Base-by-base conservation (phyloP, 2,329 filamentous ascomycete species). In the Aspergillus aculeatus region DNA sequence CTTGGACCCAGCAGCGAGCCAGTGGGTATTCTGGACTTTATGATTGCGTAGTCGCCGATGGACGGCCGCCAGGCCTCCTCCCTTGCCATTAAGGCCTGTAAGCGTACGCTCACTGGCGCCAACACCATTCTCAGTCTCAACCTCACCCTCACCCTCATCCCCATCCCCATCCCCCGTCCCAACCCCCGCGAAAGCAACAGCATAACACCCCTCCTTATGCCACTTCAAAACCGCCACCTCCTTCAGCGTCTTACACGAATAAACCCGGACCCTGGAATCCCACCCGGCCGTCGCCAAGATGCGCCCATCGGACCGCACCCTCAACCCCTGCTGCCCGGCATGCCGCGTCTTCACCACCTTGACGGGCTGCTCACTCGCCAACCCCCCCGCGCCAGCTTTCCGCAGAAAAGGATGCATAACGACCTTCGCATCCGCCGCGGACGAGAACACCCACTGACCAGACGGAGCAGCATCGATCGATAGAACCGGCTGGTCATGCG, bases 151-250 rank as follows among this genome's bases (percentile, higher is more conserved):
- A 23, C 12, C 23, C 16, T 19, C 21, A 12, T 7, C 16, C 24
- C 10, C 2, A 12, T 31, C 38, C 10, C 24, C 31, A 21, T 10
- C 51, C 16, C 21, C 23, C 12, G 10, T 4, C 11, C n/a, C n/a
- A 2, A 84, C 66, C 2, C 77, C 68, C 0, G 82, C 88, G 78
- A 98, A 96, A 0, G 86, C 88, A 19, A 91, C 83, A 3, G 91
- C 85, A 77, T 95, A 97, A 64, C 91, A 93, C 1, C 93, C 93
- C 32, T 90, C 89, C 66, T 89, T 87, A 75, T 98, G 95, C 94
- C 94, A 98, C 75, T 96, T 96, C 64, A 98, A 78, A 57, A 97
- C 92, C 0, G 94, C 95, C 11, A 98, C 76, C 75, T 98, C 93
- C 69, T 89, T 90, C 81, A 98, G 83, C 0, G 87, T 89, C 75